Base-by-base conservation (phyloP, 2,329 filamentous ascomycete species). In the Niveomyces coronatus region DNA sequence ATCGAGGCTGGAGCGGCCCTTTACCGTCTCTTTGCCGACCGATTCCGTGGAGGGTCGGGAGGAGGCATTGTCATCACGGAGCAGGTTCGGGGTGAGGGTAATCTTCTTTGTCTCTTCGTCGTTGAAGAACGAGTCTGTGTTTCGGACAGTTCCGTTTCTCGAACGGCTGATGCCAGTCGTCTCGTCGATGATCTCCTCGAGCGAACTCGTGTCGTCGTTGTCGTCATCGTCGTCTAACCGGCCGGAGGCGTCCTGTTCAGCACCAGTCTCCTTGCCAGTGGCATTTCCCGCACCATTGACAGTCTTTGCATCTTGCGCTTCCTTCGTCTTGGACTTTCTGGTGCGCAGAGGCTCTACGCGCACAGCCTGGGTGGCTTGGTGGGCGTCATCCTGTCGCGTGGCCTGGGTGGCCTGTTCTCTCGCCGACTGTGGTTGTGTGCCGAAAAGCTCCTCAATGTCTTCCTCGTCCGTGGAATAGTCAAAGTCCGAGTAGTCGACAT, bases 101-200 rank as follows among this genome's bases (percentile, higher is more conserved):
- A 98, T 96, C 65, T 96, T 96, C 60, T 93, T 87, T 3, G 91
- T 95, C 60, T 96, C 91, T 26, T 77, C 89, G 53, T 96, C 91
- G 59, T 87, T 94, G 69, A 95, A 95, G 68, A 96, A 95, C 1
- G 89, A 94, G 60, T 96, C 89, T 4, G 86, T 89, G 55, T 93
- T 93, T 46, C 89, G 76, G 31, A 94, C 74, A 16, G 84, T 89
- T 29, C 87, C 87, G 49, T 94, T 93, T 46, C 82, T 77, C 24
- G 85, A 87, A 54, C 81, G 76, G 54, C 70, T 71, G 2, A 65
- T 62, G 2, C 64, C 63, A 29, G 73, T 65, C 40, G 59, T 50
- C 44, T 68, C 76, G 32, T 58, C 62, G 33, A 77, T 74, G 40
- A 80, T 71, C 4, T 75, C 71, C 31, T 89, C 84, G 39, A 86